These are phyloP conservation scores for Pleurotus salmoneostramineus DNA, from an alignment of 768 basidiomycete species.

Conservation along the genomic window DNA sequence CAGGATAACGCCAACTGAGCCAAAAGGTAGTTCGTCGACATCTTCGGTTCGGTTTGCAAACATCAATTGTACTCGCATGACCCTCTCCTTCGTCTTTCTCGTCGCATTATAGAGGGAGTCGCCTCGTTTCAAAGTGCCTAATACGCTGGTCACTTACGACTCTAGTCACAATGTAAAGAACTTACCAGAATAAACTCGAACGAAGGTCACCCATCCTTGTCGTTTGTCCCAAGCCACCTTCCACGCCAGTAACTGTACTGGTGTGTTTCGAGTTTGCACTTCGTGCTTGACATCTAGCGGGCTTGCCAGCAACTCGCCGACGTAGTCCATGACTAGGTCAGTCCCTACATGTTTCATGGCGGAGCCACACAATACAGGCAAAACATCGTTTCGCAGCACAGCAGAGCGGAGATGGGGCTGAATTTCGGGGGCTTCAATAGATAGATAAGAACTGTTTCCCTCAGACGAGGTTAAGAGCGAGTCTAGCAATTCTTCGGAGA, in stretches of 20 bases:
- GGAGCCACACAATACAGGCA: constrained; percentile 83
- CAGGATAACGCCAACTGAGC: constrained; percentile 80
- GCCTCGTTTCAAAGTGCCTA: constrained; percentile 64
- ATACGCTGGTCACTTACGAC: constrained; percentile 17
- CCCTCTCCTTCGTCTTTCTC: constrained; percentile 66
- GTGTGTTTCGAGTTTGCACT: constrained; percentile 37
- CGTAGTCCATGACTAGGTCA: constrained; percentile 76
- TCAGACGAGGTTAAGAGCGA: constrained; percentile 53
- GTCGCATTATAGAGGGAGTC: constrained; percentile 60
- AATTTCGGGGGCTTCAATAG: constrained; percentile 48
- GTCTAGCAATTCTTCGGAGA: constrained; percentile 80
- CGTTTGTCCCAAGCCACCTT: constrained; percentile 85
- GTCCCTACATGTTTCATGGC: constrained; percentile 81
- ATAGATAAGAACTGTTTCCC: constrained; percentile 61
- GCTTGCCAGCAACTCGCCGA: constrained; percentile 74
- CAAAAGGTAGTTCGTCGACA: constrained; percentile 76
- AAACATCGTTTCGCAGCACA: constrained; percentile 58
- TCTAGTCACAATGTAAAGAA: not conserved
- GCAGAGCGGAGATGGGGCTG: constrained; percentile 64
- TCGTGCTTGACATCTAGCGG: constrained; percentile 63
- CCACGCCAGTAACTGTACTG: constrained; percentile 74
- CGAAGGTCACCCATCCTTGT: constrained; percentile 90
- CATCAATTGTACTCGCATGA: constrained; percentile 70
- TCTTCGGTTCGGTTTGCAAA: constrained; percentile 77
- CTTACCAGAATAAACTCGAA: constrained; percentile 83